Percentiles rank a stretch among this genome's conserved stretches.
These are phyloP conservation scores for Mimosa bimucronata DNA, from an alignment of 306 rosid species.

Conservation along the genomic window DNA sequence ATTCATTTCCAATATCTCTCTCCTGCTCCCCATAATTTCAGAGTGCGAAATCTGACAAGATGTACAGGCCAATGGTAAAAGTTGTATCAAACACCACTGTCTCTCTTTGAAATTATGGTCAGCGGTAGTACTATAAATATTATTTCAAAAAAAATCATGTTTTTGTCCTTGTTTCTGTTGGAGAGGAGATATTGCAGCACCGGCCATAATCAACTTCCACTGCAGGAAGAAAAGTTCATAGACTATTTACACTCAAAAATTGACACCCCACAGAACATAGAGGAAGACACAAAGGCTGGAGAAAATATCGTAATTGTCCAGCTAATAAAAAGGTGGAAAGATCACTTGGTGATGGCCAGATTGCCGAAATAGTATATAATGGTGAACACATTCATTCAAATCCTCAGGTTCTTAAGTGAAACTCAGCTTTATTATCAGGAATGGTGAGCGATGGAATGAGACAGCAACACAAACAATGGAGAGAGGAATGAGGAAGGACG, in stretches of 20 bases:
- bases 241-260: no score
- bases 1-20: constrained; percentile 29
- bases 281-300: no score
- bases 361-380: constrained; percentile 90
- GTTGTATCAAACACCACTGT: constrained; percentile 75
- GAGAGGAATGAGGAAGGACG: constrained; percentile 69
- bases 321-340: constrained; percentile 93
- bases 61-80: constrained; percentile 86
- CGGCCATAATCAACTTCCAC: no score
- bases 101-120: constrained; percentile 79
- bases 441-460: constrained; percentile 51
- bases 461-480: constrained; percentile 21
- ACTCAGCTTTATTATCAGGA: constrained; percentile 54
- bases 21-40: constrained; percentile 51
- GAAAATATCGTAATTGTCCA: constrained; percentile 84
- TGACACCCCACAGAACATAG: no score
- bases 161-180: no score
- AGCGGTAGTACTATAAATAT: constrained; percentile 22
- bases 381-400: constrained; percentile 89
- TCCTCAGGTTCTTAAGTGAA: constrained; percentile 72
- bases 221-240: no score
- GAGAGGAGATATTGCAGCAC: no score
- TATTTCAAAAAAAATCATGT: no score
- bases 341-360: constrained; percentile 82
- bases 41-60: constrained; percentile 39